Conservation (phyloP, 306 rosid species). For the Casuarina glauca region DNA sequence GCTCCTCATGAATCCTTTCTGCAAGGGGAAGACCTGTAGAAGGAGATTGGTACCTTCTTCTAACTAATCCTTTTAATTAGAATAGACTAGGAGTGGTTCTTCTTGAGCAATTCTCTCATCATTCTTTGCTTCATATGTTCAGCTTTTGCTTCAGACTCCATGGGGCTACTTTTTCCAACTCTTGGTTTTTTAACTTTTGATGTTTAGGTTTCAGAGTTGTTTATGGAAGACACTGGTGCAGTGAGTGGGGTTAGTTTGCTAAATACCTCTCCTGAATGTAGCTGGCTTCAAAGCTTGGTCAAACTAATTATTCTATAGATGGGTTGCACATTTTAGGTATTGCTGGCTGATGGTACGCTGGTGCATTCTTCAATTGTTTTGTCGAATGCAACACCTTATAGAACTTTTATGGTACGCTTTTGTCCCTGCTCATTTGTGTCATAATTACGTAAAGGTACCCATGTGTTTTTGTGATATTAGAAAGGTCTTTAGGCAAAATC, state of each 20-base stretch:
- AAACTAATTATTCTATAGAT: slow-evolving; percentile 27
- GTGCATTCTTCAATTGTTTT: slow-evolving; percentile 76
- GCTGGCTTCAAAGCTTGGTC: slow-evolving; percentile 26
- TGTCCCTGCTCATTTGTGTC: slow-evolving; percentile 3
- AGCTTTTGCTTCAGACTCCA: background rate
- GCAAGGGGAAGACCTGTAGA: background rate
- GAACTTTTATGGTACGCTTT: slow-evolving; percentile 72
- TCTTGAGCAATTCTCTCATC: background rate
- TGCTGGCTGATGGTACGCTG: slow-evolving; percentile 73
- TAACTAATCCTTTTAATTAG: background rate
- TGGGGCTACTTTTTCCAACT: slow-evolving; percentile 18
- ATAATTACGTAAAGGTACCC: too few species aligned
- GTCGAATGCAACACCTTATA: slow-evolving; percentile 91
- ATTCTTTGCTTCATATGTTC: background rate
- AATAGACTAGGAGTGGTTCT: background rate
- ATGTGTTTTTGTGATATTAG: background rate
- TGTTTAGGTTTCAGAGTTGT: slow-evolving; percentile 64
- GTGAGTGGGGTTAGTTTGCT: slow-evolving; percentile 71
- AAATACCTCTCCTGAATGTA: slow-evolving; percentile 35
- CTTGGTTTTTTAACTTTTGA: slow-evolving; percentile 14
- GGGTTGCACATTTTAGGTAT: slow-evolving; percentile 52
- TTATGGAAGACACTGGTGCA: slow-evolving; percentile 64
- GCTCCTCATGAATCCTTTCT: background rate
- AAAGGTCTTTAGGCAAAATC: background rate
- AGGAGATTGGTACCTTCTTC: background rate